Conservation (phyloP, 257 asterid genomes). For the Nicotiana tomentosiformis region DNA sequence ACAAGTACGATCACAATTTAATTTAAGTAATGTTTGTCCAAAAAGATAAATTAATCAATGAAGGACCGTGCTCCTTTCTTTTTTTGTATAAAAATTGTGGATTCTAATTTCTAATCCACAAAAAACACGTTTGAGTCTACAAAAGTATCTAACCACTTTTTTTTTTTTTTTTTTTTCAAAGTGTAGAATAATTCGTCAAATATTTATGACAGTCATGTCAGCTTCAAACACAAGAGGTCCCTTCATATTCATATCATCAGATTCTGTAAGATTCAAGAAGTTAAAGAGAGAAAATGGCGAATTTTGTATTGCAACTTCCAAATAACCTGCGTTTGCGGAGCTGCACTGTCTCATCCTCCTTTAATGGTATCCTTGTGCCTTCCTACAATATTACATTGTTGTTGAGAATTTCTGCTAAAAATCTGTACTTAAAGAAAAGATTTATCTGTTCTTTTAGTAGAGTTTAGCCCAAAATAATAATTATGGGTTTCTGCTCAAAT, state of each 20-base stretch:
- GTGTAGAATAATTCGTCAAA: not conserved
- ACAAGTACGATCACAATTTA: no score
- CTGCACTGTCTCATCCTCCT: constrained; percentile 49
- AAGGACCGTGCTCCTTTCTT: no score
- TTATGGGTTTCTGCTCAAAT: not conserved
- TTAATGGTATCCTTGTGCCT: constrained; percentile 41
- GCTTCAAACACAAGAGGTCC: not conserved
- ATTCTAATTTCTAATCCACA: not conserved
- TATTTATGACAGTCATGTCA: not conserved
- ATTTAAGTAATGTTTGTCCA: no score
- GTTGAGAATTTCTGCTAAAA: not conserved
- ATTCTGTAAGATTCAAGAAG: not conserved
- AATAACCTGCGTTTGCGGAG: constrained; percentile 30
- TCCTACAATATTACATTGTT: not conserved
- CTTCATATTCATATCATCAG: not conserved
- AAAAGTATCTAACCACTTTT: not conserved
- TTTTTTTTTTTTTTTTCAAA: not conserved
- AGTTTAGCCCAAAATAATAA: not conserved
- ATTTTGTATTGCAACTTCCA: constrained; percentile 39
- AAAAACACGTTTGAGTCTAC: not conserved
- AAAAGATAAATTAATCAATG: no score
- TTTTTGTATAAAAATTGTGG: no score
- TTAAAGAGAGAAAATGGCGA: constrained; percentile 36
- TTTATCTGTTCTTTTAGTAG: not conserved
- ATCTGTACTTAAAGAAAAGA: not conserved